Evolutionary conservation across 495 filamentous ascomycete genomes (phyloP), one percentile per base, ranked within the genome.

Genomic region (Neurospora africana): DNA sequence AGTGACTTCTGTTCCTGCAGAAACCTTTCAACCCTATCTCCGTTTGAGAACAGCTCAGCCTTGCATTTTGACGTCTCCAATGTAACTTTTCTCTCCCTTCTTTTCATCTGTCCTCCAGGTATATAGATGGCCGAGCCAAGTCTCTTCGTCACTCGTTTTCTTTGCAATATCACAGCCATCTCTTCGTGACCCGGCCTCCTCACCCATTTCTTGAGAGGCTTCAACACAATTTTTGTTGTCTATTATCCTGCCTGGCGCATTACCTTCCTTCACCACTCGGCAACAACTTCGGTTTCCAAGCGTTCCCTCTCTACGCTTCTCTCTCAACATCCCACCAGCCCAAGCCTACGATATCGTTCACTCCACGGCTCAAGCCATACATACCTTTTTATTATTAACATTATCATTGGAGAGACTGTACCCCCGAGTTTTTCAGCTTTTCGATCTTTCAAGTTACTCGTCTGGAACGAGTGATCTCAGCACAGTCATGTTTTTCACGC

Each of bases 401-500:
- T n/a, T n/a, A n/a, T n/a, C n/a, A n/a, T n/a, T n/a, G n/a, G n/a
- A n/a, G n/a, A n/a, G n/a, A n/a, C n/a, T n/a, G n/a, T n/a, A n/a
- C n/a, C n/a, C n/a, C n/a, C n/a, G n/a, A n/a, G n/a, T n/a, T n/a
- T n/a, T n/a, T n/a, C n/a, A n/a, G n/a, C n/a, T n/a, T n/a, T n/a
- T n/a, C n/a, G n/a, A 35, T 35, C 4, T 6, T 35, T 35, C 8
- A 11, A 47, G n/a, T 11, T 47, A 47, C n/a, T 47, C 43, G 43
- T 47, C 43, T 47, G 43, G 43, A 47, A 47, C 43, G 43, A 0
- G 9, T 47, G 21, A 3, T 8, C 43, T 11, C 43, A 47, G 4
- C n/a, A 2, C 43, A 23, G 21, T 6, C 40, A 41, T 47, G 43
- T 21, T 47, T 0, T 47, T 47, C 76, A 70, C 76, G 44, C 83